Evolutionary conservation across 192 early-diverging fungal species (phyloP), one percentile per base, ranked within the genome.

Genomic region (Entomortierella beljakovae): DNA sequence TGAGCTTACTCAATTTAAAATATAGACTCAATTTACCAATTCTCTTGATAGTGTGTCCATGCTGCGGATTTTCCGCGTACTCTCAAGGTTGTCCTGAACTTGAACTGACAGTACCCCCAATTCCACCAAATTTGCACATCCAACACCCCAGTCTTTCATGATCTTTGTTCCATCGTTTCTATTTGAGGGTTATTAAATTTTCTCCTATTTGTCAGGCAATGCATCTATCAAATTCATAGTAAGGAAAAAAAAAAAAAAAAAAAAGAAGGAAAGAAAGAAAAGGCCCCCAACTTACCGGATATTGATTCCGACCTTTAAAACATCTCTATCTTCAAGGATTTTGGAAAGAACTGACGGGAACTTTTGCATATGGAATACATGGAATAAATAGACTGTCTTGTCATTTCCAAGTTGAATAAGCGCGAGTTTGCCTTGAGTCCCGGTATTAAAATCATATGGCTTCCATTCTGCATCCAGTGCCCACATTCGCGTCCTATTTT

Each of bases 231-330:
- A 2, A 26, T 29, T 26, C 13, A 3, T 5, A 53, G 4, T 26
- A 29, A 13, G 3, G n/a, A 22, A 26, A 25, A 37, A 22, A 8
- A 13, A 35, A 4, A 28, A 57, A n/a, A n/a, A n/a, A n/a, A n/a
- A n/a, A n/a, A n/a, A 37, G 2, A 5, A 26, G 23, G 51, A 53
- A 16, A 53, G 2, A 50, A n/a, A 29, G 4, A 29, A 53, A 29
- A 43, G 54, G 6, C 34, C 8, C 26, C 25, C 38, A 15, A 54
- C 23, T 34, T 79, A 79, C 75, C 46, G 60, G 23, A 79, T 70
- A 29, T 79, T 79, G 38, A 79, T 61, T 6, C 75, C 75, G 22
- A 79, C 75, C 26, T 79, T 79, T 22, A 79, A 55, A 34, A 70
- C 56, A n/a, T 13, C 16, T 13, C 28, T 60, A 62, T 79, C 67